Evolutionary conservation across 2,329 filamentous ascomycete genomes (phyloP), one percentile per base, ranked within the genome.

Genomic region (Thyridium curvatum): DNA sequence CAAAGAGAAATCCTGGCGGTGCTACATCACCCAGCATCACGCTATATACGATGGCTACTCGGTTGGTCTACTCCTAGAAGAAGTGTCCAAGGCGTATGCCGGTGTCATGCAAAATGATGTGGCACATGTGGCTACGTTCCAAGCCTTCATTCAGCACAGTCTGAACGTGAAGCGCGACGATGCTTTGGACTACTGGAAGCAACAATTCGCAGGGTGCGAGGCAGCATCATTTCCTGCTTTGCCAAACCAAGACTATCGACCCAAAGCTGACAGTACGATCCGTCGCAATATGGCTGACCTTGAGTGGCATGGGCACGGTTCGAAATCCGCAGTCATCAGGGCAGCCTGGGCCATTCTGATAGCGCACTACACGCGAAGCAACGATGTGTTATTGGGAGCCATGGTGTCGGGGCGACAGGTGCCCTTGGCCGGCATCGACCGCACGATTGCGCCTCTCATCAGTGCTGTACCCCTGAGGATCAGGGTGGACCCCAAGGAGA

Each of bases 291-390:
- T 78, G 31, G 59, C 61, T 1, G 54, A 64, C 28, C 42, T 51
- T 35, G 21, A 18, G 4, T 29, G 38, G 12, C 12, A 16, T 4
- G 21, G 21, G 10, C 21, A 26, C 21, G 21, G 21, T 6, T 26
- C 21, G 6, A 26, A 26, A 10, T 26, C 21, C 6, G 21, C 21
- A 26, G 48, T 77, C 3, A 71, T 81, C 26, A 66, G 74, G 14
- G 72, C 70, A 16, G 77, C 74, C 1, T 81, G 76, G 75, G 73
- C 73, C 0, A 53, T 79, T 3, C 62, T 78, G 1, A 67, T 72
- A 0, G 69, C 72, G 0, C 60, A 67, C 29, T 78, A 79, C 51
- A 69, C 68, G 31, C 68, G 66, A 10, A 68, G 63, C 18, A 52
- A 61, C 16, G 76, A 80, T 41, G 62, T 79, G 7, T 61, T 79